Conservation (phyloP, 139 green algal genomes). For the Chlamydomonas sp. region DNA sequence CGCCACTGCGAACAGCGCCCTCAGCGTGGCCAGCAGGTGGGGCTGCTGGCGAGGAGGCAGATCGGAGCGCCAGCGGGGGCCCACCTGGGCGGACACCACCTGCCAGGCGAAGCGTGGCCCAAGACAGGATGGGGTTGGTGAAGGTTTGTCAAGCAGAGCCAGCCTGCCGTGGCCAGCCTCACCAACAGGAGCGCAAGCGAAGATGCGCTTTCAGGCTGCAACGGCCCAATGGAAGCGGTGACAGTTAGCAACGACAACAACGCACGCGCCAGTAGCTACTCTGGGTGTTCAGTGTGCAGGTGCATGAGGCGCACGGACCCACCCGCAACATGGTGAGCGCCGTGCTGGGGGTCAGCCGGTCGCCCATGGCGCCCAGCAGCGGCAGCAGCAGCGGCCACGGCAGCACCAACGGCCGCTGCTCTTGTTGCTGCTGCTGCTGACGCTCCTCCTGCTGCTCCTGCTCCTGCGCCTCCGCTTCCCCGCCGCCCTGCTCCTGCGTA, state of each 20-base stretch:
- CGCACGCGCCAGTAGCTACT: no score
- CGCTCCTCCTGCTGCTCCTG: neutral
- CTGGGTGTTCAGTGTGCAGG: no score
- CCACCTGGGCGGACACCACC: neutral
- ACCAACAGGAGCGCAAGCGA: conserved; percentile 15
- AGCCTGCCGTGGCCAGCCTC: neutral
- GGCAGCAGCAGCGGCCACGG: conserved; percentile 15
- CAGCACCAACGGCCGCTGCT: neutral
- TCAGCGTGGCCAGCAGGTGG: neutral
- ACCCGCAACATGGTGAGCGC: neutral
- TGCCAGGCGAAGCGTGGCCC: neutral
- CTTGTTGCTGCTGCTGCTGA: neutral
- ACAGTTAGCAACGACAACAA: no score
- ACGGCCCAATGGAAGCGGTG: no score
- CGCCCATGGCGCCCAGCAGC: neutral
- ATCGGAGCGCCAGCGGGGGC: neutral
- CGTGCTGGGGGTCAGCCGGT: neutral
- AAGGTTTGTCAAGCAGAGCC: no score
- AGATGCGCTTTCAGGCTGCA: no score
- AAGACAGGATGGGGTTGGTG: no score
- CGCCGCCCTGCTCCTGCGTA: no score
- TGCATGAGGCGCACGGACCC: no score
- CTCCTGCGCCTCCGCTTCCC: neutral
- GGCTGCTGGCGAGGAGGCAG: neutral
- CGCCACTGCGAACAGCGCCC: neutral